phyloP scores from a whole-genome alignment of 2,329 filamentous ascomycete genomes.

The Botrytis galanthina region DNA sequence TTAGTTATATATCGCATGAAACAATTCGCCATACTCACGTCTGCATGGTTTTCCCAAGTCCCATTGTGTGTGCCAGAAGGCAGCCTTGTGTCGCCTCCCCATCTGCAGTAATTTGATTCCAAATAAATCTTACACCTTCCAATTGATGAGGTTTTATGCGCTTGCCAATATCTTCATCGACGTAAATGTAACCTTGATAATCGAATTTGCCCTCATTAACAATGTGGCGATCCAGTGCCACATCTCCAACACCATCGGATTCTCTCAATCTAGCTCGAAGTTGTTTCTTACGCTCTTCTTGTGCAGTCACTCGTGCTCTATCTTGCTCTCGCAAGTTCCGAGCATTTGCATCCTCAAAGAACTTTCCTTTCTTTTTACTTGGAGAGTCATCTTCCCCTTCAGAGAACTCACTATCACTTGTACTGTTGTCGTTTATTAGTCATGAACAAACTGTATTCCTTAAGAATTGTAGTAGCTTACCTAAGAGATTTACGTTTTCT shows the following conservation, averaged over 20 bases:
- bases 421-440: not conserved
- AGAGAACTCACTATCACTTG: slow-evolving; percentile 5
- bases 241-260: slow-evolving; percentile 45
- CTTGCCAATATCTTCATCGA: slow-evolving; percentile 61
- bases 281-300: slow-evolving; percentile 51
- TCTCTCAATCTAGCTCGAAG: slow-evolving; percentile 48
- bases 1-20: slow-evolving; percentile 19
- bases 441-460: not conserved
- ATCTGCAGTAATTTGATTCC: slow-evolving; percentile 67
- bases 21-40: slow-evolving; percentile 46
- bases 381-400: slow-evolving; percentile 14
- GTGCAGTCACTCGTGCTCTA: slow-evolving; percentile 50
- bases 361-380: slow-evolving; percentile 40
- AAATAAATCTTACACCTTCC: slow-evolving; percentile 80
- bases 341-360: slow-evolving; percentile 47
- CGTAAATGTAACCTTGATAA: slow-evolving; percentile 58
- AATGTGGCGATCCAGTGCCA: slow-evolving; percentile 50
- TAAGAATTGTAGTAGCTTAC: slow-evolving; percentile 21
- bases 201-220: slow-evolving; percentile 66
- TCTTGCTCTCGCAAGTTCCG: slow-evolving; percentile 55
- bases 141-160: slow-evolving; percentile 79
- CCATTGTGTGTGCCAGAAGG: slow-evolving; percentile 86
- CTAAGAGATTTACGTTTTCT: slow-evolving; percentile 32
- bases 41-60: slow-evolving; percentile 90
- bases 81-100: slow-evolving; percentile 65